A percentile compares a stretch with the other conserved stretches of the same genome.
Conservation (phyloP, 345 rosid genomes). For the rapeseed (Brassica napus) region Da-Ae NC_063447.1:58053001-58053500, state of each 20-base stretch:
- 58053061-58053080: background rate
- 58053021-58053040: background rate
- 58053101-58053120: background rate
- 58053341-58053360: background rate
- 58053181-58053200: conserved; percentile 6
- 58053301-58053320: background rate
- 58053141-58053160: background rate
- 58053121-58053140: background rate
- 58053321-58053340: background rate
- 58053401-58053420: conserved; percentile 29
- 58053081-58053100: background rate
- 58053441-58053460: conserved; percentile 1
- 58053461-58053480: background rate
- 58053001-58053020: background rate
- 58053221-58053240: background rate
- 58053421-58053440: conserved; percentile 37
- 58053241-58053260: background rate
- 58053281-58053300: background rate
- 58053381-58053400: conserved; percentile 40
- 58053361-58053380: conserved; percentile 27
- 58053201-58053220: conserved; percentile 2
- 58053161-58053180: background rate
- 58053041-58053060: background rate
- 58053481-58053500: background rate
- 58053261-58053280: background rate